A percentile compares a stretch with the other conserved stretches of the same genome.
Evolutionary conservation across 2,329 filamentous ascomycete species (phyloP).

Genomic region (Harringtonia lauricola): DNA sequence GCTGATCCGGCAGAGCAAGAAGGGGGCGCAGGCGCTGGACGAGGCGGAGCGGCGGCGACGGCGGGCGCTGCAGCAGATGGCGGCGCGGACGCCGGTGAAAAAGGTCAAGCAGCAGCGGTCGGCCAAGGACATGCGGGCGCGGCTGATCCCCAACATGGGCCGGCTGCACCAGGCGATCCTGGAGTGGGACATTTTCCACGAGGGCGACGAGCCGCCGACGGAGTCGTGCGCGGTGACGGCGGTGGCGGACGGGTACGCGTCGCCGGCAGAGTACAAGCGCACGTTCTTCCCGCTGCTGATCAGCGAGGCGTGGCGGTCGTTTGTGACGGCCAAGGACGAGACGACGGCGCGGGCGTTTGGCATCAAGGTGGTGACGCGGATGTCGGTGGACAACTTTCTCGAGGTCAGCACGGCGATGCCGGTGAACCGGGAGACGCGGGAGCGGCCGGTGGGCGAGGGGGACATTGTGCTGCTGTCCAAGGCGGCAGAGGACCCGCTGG

Average conservation of each 20-base stretch:
- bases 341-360: slow-evolving; percentile 70
- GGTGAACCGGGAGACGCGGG: slow-evolving; percentile 42
- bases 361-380: slow-evolving; percentile 76
- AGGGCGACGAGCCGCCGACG: slow-evolving; percentile 72
- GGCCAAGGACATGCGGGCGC: slow-evolving; percentile 86
- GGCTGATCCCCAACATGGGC: slow-evolving; percentile 80
- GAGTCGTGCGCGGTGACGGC: slow-evolving; percentile 57
- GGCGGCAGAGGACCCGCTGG: slow-evolving; percentile 58
- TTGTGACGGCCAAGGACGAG: slow-evolving; percentile 84
- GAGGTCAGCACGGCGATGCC: slow-evolving; percentile 83
- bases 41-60: slow-evolving; percentile 36
- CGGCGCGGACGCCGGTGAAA: slow-evolving; percentile 58
- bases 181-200: slow-evolving; percentile 89
- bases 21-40: slow-evolving; percentile 35
- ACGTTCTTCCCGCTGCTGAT: slow-evolving; percentile 87
- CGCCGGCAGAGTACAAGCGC: slow-evolving; percentile 69
- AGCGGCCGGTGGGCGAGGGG: slow-evolving; percentile 53
- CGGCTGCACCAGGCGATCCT: slow-evolving; percentile 76
- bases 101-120: slow-evolving; percentile 73
- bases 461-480: slow-evolving; percentile 83
- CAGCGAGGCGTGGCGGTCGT: slow-evolving; percentile 91
- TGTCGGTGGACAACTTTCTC: slow-evolving; percentile 85
- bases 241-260: slow-evolving; percentile 67
- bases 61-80: slow-evolving; percentile 37
- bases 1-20: slow-evolving; percentile 35